A percentile compares a stretch with the other conserved stretches of the same genome.
Evolutionary conservation across 1,284 basidiomycete species (phyloP).

Genomic region (Naganishia cerealis): DNA sequence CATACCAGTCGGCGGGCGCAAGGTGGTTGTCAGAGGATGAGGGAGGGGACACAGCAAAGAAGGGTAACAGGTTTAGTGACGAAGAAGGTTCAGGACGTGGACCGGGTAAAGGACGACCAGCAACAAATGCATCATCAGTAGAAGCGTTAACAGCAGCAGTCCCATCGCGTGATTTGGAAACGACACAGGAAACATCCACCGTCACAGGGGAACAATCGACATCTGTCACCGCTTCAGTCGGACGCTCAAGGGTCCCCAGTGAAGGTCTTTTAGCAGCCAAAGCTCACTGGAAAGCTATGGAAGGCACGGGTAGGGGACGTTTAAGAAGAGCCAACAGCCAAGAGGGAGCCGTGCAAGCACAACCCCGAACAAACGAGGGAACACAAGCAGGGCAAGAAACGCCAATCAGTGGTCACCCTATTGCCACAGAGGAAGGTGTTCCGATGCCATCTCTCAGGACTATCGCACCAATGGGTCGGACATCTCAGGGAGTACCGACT

Average conservation of each 20-base stretch:
- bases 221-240: background rate
- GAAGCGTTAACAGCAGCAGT: background rate
- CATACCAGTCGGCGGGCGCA: constrained; percentile 19
- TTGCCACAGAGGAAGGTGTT: constrained; percentile 17
- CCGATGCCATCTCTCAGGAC: constrained; percentile 23
- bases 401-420: constrained; percentile 28
- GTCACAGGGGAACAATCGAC: background rate
- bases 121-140: background rate
- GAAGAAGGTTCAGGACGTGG: constrained; percentile 9
- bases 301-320: constrained; percentile 5
- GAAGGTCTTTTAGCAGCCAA: constrained; percentile 28
- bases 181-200: background rate
- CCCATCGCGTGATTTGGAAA: background rate
- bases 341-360: background rate
- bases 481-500: constrained; percentile 2
- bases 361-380: background rate
- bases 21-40: constrained; percentile 50
- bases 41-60: constrained; percentile 36
- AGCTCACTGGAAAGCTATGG: constrained; percentile 31
- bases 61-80: constrained; percentile 9
- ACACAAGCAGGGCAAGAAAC: background rate
- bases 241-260: constrained; percentile 14
- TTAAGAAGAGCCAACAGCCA: constrained; percentile 23
- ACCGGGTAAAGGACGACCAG: constrained; percentile 7
- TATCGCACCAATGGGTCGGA: constrained; percentile 21